Percentiles rank a stretch among this genome's conserved stretches.
These are phyloP conservation scores for Umbelopsis sp. DNA, from an alignment of 371 early-diverging fungal genomes.

Conservation along the genomic window DNA sequence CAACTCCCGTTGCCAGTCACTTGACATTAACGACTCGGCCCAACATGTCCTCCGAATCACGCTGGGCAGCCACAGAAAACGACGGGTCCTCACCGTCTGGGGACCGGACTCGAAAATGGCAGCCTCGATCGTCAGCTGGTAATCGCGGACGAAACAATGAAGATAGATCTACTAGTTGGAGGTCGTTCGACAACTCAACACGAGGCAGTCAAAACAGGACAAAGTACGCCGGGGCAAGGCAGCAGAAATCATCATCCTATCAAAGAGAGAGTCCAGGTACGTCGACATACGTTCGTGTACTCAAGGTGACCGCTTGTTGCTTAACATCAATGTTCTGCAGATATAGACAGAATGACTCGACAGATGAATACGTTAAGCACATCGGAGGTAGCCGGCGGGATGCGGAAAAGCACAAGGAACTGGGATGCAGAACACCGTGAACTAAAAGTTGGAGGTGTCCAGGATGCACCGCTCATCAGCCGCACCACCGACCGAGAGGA, in stretches of 20 bases:
- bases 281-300: not conserved
- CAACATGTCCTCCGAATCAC: constrained; percentile 9
- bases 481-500: constrained; percentile 4
- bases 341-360: not conserved
- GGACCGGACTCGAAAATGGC: not conserved
- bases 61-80: not conserved
- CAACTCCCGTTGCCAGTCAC: too few species aligned
- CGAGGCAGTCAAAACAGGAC: not conserved
- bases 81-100: not conserved
- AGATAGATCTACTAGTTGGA: not conserved
- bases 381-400: not conserved
- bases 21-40: too few species aligned
- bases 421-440: not conserved
- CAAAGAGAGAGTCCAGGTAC: not conserved
- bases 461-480: constrained; percentile 14
- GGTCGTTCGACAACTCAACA: not conserved
- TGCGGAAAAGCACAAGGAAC: constrained; percentile 6
- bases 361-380: not conserved
- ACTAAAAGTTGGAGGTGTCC: not conserved
- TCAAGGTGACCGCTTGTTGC: not conserved
- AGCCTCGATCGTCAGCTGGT: not conserved
- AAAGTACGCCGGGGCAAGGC: not conserved
- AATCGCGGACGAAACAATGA: not conserved
- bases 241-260: not conserved
- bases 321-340: not conserved